Evolutionary conservation across 2,329 filamentous ascomycete species (phyloP).

Genomic region (Ophiostoma triangulosporum): DNA sequence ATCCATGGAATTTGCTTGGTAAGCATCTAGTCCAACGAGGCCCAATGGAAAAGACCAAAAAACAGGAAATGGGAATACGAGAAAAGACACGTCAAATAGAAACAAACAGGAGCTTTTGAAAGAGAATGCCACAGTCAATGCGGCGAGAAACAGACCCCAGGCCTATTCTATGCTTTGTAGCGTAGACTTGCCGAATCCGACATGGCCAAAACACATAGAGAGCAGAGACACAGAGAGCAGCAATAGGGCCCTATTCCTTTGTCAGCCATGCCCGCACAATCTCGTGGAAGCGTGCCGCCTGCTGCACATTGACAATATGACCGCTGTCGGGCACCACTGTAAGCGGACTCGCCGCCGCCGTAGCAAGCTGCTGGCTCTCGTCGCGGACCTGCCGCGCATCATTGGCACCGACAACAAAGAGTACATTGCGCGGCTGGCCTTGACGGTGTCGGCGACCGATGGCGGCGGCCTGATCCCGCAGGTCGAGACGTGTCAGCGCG

Average conservation of each 20-base stretch:
- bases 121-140: too few relatives aligned
- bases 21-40: too few relatives aligned
- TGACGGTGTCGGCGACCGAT: neutral
- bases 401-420: conserved; percentile 6
- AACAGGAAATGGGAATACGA: too few relatives aligned
- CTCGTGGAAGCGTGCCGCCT: conserved; percentile 4
- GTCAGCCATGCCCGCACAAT: conserved; percentile 4
- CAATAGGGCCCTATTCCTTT: neutral
- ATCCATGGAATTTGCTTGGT: too few relatives aligned
- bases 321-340: conserved; percentile 3
- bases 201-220: too few relatives aligned
- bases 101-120: too few relatives aligned
- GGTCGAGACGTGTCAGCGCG: conserved; percentile 1
- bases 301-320: conserved; percentile 9
- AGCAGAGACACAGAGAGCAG: too few relatives aligned
- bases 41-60: too few relatives aligned
- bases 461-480: neutral
- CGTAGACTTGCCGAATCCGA: too few relatives aligned
- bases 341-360: neutral
- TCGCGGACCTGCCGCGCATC: conserved; percentile 1
- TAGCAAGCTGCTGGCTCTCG: conserved; percentile 5
- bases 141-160: too few relatives aligned
- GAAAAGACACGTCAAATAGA: too few relatives aligned
- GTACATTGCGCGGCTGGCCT: neutral
- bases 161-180: too few relatives aligned